Base-by-base conservation (phyloP, 2,329 filamentous ascomycete species). In the Penicillium sp. region DNA sequence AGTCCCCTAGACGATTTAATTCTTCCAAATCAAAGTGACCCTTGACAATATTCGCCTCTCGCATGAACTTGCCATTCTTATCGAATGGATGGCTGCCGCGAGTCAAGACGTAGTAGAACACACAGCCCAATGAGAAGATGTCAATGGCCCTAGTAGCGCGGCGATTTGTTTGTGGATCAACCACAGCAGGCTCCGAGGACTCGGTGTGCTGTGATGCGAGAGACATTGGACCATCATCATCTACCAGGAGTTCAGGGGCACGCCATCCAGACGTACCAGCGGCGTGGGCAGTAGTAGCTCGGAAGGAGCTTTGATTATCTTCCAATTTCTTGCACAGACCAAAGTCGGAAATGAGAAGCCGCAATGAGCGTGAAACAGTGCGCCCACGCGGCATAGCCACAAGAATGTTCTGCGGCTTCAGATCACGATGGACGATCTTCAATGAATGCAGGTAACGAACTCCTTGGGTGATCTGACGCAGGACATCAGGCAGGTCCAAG, bases 21-120 rank as follows among this genome's bases (percentile, higher is more conserved):
- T 83, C 83, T 42, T 83, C 78, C 30, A 96, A 80, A 65, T 87
- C 87, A 70, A 87, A 89, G 54, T 88, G 86, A 60, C 90, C 90
- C 71, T 96, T 95, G 66, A 96, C 91, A 66, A 99, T 97, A 73
- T 99, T 97, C 65, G 95, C 89, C 74, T 99, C 94, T 48, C 94
- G 86, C 84, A 96, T 95, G 78, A 94, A 97, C 46, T 91, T 86
- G 68, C 94, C 91, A 52, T 94, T 92, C 59, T 91, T 92, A 69
- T 97, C 93, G 66, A 95, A 99, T 0, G 94, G 94, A 71, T 99
- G 94, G 1, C 83, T 84, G 14, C 94, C 94, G 58, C 91, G 89
- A 1, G 93, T 97, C 56, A 99, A 81, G n/a, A 97, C 92, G 71
- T 97, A 99, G 76, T 92, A 97, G 78, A 97, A 99, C n/a, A 99